Evolutionary conservation across 805 yeast genomes (phyloP).

Genomic region (Lipomyces starkeyi): DNA sequence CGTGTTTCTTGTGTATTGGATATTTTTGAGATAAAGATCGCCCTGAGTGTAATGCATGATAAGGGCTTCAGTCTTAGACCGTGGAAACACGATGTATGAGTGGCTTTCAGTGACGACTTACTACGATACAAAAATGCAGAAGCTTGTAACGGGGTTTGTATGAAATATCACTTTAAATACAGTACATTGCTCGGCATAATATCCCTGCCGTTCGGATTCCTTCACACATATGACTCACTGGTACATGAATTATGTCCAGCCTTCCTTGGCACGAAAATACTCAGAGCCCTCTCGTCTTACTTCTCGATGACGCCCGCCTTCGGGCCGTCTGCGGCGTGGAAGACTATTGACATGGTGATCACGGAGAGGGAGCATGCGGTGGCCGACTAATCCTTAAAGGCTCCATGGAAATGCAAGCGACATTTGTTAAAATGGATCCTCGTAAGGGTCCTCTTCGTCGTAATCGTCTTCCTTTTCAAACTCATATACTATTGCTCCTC

Average conservation of each 20-base stretch:
- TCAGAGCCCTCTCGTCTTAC: neutral
- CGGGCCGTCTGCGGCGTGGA: neutral
- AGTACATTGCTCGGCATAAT: neutral
- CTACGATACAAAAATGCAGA: neutral
- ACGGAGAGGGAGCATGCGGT: neutral
- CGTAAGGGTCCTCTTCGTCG: slow-evolving; percentile 97
- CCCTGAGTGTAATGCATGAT: neutral
- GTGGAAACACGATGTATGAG: neutral
- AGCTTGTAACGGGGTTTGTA: neutral
- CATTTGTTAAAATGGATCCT: slow-evolving; percentile 76
- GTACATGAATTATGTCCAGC: neutral
- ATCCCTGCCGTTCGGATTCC: neutral
- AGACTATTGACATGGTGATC: neutral
- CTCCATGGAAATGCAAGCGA: neutral
- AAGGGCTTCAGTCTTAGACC: neutral
- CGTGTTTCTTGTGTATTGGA: slow-evolving; percentile 81
- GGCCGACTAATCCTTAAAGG: neutral
- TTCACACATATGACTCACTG: neutral
- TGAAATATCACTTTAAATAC: slow-evolving; percentile 1
- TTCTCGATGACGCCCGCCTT: neutral
- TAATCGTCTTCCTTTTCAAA: slow-evolving; percentile 97
- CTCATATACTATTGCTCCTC: slow-evolving; percentile 92
- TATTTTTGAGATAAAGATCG: slow-evolving; percentile 49
- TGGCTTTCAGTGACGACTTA: neutral
- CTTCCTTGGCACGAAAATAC: neutral